Base-by-base conservation (phyloP, 1,139 yeast genomes). In the Hyphopichia burtonii region DNA sequence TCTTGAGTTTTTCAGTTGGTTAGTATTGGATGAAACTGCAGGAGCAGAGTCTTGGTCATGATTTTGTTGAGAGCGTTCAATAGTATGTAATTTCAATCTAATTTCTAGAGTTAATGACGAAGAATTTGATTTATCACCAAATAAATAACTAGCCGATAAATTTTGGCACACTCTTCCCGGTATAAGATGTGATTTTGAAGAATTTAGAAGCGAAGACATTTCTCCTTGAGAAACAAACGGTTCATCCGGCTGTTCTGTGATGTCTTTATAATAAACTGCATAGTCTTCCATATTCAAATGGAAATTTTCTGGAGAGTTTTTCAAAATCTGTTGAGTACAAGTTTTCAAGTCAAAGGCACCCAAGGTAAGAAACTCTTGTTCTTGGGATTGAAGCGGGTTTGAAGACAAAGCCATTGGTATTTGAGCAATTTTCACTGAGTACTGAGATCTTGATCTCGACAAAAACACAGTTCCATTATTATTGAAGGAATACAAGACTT, bases 91-190 rank as follows among this genome's bases (percentile, higher is more conserved):
- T 51, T 81, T 76, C 47, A 85, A 60, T 51, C 84, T 74, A 19
- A 85, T 74, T 58, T 85, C 93, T 41, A 85, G 65, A 1, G 90
- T 85, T 46, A 83, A 79, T 6, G 78, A 64, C 1, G 78, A 63
- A 15, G 63, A 51, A 38, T 57, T 67, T 53, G 57, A 46, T 58
- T 68, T 63, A 60, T 73, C 68, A 52, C 81, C 71, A 71, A 71
- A 63, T 60, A 72, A 51, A 42, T 63, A 70, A 42, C 68, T 68
- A 4, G 82, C 85, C 1, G 82, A 75, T 49, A 85, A 72, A 56
- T 81, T 84, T 41, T 83, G 83, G 52, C 90, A 83, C 18, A 85
- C 84, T 46, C 89, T 67, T 1, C 93, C 93, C 0, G 88, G 84
- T 14, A 85, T 70, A 30, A 82, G 58, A 34, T 60, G 59, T 5